Base-by-base conservation (phyloP, 202 grass and related monocot species). In the Eragrostis tef region DNA sequence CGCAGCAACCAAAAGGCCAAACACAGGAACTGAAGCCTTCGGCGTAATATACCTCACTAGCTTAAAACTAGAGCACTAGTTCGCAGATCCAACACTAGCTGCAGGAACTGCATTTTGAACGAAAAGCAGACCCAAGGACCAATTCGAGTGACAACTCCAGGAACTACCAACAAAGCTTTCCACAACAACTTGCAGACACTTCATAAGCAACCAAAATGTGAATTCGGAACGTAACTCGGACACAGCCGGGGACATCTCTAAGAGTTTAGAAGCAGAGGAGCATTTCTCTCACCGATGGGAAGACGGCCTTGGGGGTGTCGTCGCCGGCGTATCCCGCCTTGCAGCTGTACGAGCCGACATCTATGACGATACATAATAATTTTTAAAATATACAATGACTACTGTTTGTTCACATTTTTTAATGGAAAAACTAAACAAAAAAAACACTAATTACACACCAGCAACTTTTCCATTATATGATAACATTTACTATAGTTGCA, bases 311-410 rank as follows among this genome's bases (percentile, higher is more conserved):
- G 39, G 97, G 96, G 46, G 91, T 88, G 84, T 99, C 97, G 82
- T 99, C 97, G 0, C 97, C 97, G 0, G 97, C 97, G 64, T 99
- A 99, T 1, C 97, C 97, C 22, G 97, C 93, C 89, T 99, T 99
- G 86, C 97, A 99, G 85, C 90, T 99, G 87, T 99, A 90, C 2
- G 93, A 99, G 2, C 97, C 97, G 77, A 99, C 87, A 58, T 99
- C 97, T 25, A 99, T 84, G 79, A 99, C 97, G 81, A 99, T 96
- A n/a, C n/a, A n/a, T 25, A 10, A 41, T 50, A 85, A 34, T 70
- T 68, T 45, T 34, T 51, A 43, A 16, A 22, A 27, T 62, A 51
- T 36, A 73, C 27, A 51, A 78, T 21, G 19, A 80, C 59, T 6
- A 29, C 71, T 20, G 19, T 24, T 59, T 59, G 14, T 43, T 51